Percentiles rank a stretch among this genome's conserved stretches.
phyloP scores from a whole-genome alignment of 2,329 filamentous ascomycete genomes.

The Epichloe sibirici region DNA sequence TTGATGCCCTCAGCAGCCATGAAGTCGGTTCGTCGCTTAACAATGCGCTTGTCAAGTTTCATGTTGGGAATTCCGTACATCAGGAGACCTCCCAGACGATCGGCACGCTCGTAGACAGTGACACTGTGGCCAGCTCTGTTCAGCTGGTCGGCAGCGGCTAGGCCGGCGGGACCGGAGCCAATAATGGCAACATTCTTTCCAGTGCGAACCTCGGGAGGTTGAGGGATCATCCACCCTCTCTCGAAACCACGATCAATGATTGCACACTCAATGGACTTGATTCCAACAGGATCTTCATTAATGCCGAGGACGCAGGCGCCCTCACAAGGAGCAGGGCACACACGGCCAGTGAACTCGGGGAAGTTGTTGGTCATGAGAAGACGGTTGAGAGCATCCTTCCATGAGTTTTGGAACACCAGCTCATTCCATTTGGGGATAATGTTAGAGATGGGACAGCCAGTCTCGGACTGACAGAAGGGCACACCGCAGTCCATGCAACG shows the following conservation, averaged over 20 bases:
- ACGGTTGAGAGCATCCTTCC: conserved; percentile 83
- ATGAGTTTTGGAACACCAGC: conserved; percentile 61
- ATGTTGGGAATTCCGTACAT: conserved; percentile 99
- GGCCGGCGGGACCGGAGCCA: conserved; percentile 82
- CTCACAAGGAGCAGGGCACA: conserved; percentile 92
- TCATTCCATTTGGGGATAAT: conserved; percentile 98
- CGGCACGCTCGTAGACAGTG: conserved; percentile 85
- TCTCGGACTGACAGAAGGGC: conserved; percentile 94
- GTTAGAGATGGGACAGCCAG: conserved; percentile 90
- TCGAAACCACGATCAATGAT: conserved; percentile 97
- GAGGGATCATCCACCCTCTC: conserved; percentile 94
- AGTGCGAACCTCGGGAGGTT: conserved; percentile 64
- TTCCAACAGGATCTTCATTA: conserved; percentile 92
- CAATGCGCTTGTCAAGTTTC: conserved; percentile 97
- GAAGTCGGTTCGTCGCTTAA: conserved; percentile 90
- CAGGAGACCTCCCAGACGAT: conserved; percentile 79
- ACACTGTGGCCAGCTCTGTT: conserved; percentile 85
- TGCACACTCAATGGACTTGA: conserved; percentile 96
- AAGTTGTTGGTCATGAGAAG: conserved; percentile 97
- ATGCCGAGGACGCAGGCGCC: conserved; percentile 93
- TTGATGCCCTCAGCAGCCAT: conserved; percentile 80
- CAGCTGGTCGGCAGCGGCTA: conserved; percentile 83
- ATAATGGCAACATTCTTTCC: conserved; percentile 84
- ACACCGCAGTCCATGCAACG: conserved; percentile 99
- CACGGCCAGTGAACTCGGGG: conserved; percentile 93